phyloP scores from a whole-genome alignment of 352 stramenopile species.

The Globisporangium cederbergense region DNA sequence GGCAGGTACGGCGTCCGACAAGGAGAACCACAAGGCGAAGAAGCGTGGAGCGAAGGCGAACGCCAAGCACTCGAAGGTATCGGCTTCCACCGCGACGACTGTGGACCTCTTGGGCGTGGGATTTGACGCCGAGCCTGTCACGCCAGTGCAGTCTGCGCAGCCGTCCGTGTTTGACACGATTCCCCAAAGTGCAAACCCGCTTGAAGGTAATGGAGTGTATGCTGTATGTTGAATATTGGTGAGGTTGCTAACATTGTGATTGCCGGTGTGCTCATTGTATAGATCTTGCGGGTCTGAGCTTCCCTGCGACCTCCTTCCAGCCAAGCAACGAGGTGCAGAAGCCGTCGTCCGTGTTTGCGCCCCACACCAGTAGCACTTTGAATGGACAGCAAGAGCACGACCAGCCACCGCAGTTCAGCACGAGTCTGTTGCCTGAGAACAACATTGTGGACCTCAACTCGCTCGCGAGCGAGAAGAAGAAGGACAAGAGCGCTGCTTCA shows the following conservation, averaged over 20 bases:
- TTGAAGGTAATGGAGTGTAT: constrained; percentile 25
- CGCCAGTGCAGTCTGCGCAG: constrained; percentile 21
- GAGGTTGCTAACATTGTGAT: background rate
- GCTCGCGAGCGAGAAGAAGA: constrained; percentile 57
- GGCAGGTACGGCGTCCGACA: constrained; percentile 23
- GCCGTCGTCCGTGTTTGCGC: constrained; percentile 5
- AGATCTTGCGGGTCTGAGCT: constrained; percentile 58
- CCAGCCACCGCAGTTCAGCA: constrained; percentile 25
- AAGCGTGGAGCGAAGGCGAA: constrained; percentile 18
- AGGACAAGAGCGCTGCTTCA: constrained; percentile 20
- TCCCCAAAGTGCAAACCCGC: constrained; percentile 21
- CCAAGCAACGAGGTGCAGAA: background rate
- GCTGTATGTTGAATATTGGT: background rate
- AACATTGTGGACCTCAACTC: constrained; percentile 59
- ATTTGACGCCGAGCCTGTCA: constrained; percentile 25
- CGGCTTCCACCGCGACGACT: constrained; percentile 19
- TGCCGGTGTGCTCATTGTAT: background rate
- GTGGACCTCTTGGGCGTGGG: constrained; percentile 55
- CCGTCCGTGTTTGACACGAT: constrained; percentile 38
- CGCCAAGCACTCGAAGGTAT: constrained; percentile 9
- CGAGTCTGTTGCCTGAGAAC: constrained; percentile 60
- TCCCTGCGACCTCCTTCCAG: constrained; percentile 21
- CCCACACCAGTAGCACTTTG: background rate
- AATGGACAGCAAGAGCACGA: constrained; percentile 2
- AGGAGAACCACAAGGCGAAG: constrained; percentile 29